Evolutionary conservation across 1,284 basidiomycete species (phyloP).

Genomic region (Moesziomyces sp.): DNA sequence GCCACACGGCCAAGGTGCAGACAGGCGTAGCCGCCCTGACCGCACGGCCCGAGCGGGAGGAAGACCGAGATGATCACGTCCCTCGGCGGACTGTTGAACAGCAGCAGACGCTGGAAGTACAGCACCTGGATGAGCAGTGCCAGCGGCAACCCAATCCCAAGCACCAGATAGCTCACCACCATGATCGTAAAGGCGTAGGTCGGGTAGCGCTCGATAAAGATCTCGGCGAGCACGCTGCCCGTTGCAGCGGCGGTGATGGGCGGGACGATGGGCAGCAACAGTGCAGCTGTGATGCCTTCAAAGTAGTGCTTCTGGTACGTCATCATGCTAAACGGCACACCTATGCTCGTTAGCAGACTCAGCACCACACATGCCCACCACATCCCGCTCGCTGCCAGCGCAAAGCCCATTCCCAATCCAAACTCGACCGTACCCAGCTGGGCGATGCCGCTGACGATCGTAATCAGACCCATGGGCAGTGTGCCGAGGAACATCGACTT

Average conservation of each 20-base stretch:
- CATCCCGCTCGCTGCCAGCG: conserved; percentile 41
- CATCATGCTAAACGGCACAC: conserved; percentile 59
- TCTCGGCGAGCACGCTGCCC: conserved; percentile 47
- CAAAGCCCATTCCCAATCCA: conserved; percentile 40
- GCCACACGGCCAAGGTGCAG: conserved; percentile 52
- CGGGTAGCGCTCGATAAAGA: conserved; percentile 40
- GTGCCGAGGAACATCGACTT: conserved; percentile 56
- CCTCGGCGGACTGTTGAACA: conserved; percentile 57
- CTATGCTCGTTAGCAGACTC: conserved; percentile 40
- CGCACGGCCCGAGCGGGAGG: conserved; percentile 56
- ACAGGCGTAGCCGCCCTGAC: conserved; percentile 60
- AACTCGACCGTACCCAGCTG: conserved; percentile 51
- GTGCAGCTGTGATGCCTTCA: conserved; percentile 52
- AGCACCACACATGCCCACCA: conserved; percentile 49
- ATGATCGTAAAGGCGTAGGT: conserved; percentile 57
- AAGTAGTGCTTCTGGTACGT: conserved; percentile 60
- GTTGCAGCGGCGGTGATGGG: conserved; percentile 57
- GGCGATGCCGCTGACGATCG: conserved; percentile 54
- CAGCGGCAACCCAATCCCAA: conserved; percentile 57
- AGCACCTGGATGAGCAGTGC: conserved; percentile 55
- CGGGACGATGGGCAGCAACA: conserved; percentile 58
- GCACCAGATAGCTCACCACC: conserved; percentile 47
- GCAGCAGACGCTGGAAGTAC: conserved; percentile 58
- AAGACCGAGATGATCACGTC: conserved; percentile 60
- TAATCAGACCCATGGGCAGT: conserved; percentile 56